Base-by-base conservation (phyloP, 2,329 filamentous ascomycete species). In the Aureobasidium melanogenum region DNA sequence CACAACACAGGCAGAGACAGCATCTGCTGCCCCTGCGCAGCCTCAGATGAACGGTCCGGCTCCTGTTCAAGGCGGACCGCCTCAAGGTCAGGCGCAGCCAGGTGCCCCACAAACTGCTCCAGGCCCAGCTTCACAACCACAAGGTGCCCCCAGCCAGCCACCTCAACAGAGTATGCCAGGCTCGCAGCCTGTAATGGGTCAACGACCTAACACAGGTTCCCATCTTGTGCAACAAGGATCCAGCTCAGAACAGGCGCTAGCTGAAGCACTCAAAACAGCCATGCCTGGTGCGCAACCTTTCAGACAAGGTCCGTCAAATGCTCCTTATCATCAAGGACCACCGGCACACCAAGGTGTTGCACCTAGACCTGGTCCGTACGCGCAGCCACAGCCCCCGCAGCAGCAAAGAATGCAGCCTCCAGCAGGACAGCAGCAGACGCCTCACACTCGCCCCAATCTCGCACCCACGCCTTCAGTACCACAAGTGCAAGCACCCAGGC, bases 1-100 rank as follows among this genome's bases (percentile, higher is more conserved):
- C 10, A 36, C 52, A 10, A 62, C 60, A 17, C 60, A 60, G 24
- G 51, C 44, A 12, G 60, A 64, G 34, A 52, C 61, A 12, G 48
- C 61, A 7, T 47, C 56, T 30, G 36, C 52, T 5, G 19, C 59
- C 8, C 34, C 61, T 32, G 19, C 38, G 5, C 54, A 58, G 32
- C 52, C 44, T 34, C 47, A 54, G 30, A 30, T 14, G 22, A 61
- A 46, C 26, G 52, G 43, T 39, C 41, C 34, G 14, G 51, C 22
- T 8, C 48, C 38, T 44, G n/a, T 34, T n/a, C 47, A 43, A 41
- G 30, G 39, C 26, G 34, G 36, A 12, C 50, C 26, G 7, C 60
- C 50, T 24, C 60, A 61, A 26, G 39, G 19, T 10, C 54, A 57
- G 28, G 30, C 19, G 34, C 41, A 56, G n/a, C 22, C 58, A 24